Conservation (phyloP, 2,329 filamentous ascomycete species). For the Colletotrichum trifolii region DNA sequence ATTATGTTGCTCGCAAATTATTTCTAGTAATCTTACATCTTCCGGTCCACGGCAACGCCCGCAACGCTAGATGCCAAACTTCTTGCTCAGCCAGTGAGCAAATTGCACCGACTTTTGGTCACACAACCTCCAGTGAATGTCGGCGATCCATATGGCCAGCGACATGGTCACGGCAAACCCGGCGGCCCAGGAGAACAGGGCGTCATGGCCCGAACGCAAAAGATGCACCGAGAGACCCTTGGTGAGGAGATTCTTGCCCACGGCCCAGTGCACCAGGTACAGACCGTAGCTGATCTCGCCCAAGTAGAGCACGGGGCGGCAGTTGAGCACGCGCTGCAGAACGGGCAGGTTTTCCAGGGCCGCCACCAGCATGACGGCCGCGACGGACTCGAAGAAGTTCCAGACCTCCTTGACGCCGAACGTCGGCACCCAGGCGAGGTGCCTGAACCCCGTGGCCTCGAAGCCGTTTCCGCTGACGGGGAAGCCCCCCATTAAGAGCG, state of each 20-base stretch:
- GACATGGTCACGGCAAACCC: not conserved
- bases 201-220: not conserved
- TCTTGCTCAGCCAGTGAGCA: constrained; percentile 19
- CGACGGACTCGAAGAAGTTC: constrained; percentile 4
- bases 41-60: not conserved
- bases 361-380: constrained; percentile 18
- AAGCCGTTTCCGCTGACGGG: constrained; percentile 6
- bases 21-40: too few relatives aligned
- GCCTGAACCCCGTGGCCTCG: constrained; percentile 27
- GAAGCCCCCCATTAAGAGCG: constrained; percentile 25
- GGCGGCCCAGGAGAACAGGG: not conserved
- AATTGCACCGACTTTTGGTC: constrained; percentile 10
- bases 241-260: not conserved
- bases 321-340: constrained; percentile 70
- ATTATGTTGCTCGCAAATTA: too few relatives aligned
- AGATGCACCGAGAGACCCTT: not conserved
- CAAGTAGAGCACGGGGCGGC: constrained; percentile 68
- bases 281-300: constrained; percentile 71
- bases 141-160: constrained; percentile 1
- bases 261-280: constrained; percentile 70
- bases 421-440: constrained; percentile 29
- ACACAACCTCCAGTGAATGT: constrained; percentile 9
- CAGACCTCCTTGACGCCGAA: not conserved
- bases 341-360: constrained; percentile 37
- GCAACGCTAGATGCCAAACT: constrained; percentile 20